These are phyloP conservation scores for Cryptococcus deneoformans DNA, from an alignment of 1,284 basidiomycete species.

Conservation along the genomic window DNA sequence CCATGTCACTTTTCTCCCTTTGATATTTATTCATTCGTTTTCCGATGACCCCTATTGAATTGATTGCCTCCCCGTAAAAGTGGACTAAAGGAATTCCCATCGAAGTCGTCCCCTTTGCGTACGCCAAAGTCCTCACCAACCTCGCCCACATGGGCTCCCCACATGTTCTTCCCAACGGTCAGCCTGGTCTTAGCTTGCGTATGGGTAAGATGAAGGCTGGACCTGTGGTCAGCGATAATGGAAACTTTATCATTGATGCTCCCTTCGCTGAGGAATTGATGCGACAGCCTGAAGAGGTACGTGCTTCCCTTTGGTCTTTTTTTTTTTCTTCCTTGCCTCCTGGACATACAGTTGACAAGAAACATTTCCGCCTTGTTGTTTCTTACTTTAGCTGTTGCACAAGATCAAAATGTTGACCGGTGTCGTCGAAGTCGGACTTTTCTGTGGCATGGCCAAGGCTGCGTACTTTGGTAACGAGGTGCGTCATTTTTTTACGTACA, in stretches of 20 bases:
- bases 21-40: background rate
- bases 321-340: background rate
- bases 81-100: conserved; percentile 89
- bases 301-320: conserved; percentile 25
- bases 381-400: conserved; percentile 58
- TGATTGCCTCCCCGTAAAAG: conserved; percentile 49
- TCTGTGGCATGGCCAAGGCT: conserved; percentile 88
- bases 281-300: conserved; percentile 65
- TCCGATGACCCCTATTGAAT: background rate
- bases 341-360: background rate
- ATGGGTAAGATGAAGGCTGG: conserved; percentile 68
- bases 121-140: conserved; percentile 73
- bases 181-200: conserved; percentile 63
- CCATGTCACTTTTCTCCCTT: background rate
- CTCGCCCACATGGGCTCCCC: conserved; percentile 57
- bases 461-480: conserved; percentile 97
- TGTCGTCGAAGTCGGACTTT: conserved; percentile 95
- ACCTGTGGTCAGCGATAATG: conserved; percentile 94
- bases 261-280: conserved; percentile 71
- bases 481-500: conserved; percentile 20
- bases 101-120: conserved; percentile 96
- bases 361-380: too few species aligned
- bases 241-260: conserved; percentile 92
- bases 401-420: conserved; percentile 88
- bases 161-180: conserved; percentile 27